A percentile compares a stretch with the other conserved stretches of the same genome.
Conservation (phyloP, 2,329 filamentous ascomycete species). For the Akanthomyces dipterigenus region DNA sequence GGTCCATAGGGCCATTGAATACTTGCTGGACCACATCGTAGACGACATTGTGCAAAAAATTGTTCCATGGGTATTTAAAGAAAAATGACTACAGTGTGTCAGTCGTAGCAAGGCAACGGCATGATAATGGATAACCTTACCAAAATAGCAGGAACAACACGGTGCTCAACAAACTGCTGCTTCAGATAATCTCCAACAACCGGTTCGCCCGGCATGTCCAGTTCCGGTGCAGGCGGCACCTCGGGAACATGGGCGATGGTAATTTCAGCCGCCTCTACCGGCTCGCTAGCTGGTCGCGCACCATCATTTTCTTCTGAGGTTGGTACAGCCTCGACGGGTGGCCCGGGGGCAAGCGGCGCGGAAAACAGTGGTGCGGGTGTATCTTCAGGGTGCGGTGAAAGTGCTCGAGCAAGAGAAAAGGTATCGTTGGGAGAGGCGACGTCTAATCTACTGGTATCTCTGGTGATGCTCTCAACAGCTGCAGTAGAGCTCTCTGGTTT, state of each 20-base stretch:
- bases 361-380: slow-evolving; percentile 57
- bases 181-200: slow-evolving; percentile 94
- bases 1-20: slow-evolving; percentile 96
- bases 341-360: slow-evolving; percentile 22
- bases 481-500: slow-evolving; percentile 4
- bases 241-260: slow-evolving; percentile 12
- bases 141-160: slow-evolving; percentile 90
- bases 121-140: slow-evolving; percentile 46
- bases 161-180: slow-evolving; percentile 91
- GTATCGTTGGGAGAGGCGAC: not conserved
- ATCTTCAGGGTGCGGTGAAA: slow-evolving; percentile 57
- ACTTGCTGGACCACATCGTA: slow-evolving; percentile 99
- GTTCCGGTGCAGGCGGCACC: slow-evolving; percentile 9
- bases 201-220: slow-evolving; percentile 38
- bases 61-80: slow-evolving; percentile 98
- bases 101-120: slow-evolving; percentile 10
- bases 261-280: slow-evolving; percentile 4
- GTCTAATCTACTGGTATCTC: slow-evolving; percentile 4
- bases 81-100: slow-evolving; percentile 72
- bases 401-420: slow-evolving; percentile 16
- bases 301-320: not conserved
- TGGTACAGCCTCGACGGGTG: slow-evolving; percentile 20
- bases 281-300: slow-evolving; percentile 3
- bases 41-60: slow-evolving; percentile 97
- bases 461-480: slow-evolving; percentile 8